Evolutionary conservation across 129 eudicot species (phyloP), one percentile per base, ranked within the genome.

Genomic region (Silybum marianum): DNA sequence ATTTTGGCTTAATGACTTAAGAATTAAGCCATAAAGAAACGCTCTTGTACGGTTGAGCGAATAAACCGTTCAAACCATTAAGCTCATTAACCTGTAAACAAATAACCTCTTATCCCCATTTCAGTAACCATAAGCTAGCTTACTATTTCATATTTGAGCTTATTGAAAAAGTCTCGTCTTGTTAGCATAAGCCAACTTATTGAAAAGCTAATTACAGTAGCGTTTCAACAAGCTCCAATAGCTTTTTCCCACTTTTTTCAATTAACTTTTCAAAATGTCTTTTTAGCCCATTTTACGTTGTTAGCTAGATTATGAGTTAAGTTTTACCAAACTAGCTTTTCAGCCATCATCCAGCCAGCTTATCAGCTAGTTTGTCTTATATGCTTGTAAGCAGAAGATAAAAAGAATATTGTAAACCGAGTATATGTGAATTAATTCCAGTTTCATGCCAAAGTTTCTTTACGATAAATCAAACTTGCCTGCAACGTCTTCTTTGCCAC

Each of bases 401-500:
- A 18, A 18, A 54, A 76, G 28, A 58, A 16, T 24, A 51, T 60
- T 76, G 30, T 6, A 76, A n/a, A 51, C 40, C 63, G 63, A 48
- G 19, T 14, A 48, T 16, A 14, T 6, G 48, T 28, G 18, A 54
- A 19, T 12, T 28, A 54, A 23, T 7, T 38, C 3, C 22, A 4
- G 25, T 58, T 28, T 28, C 24, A 73, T 42, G 14, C 9, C 7
- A 2, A 67, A 66, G 21, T 40, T 58, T 16, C 19, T 74, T 23
- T 62, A 39, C 32, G 34, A 32, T 63, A 18, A 40, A 34, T 13
- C 60, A n/a, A 65, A 81, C 89, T 81, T 72, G 91, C 97, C 98
- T 81, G 97, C 82, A 70, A 95, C 97, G 74, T 95, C 97, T 65
- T 95, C 93, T 78, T 86, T 84, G 51, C 94, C 98, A 23, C 96